Conservation (phyloP, 495 filamentous ascomycete genomes). For the Tuber indicum region DNA sequence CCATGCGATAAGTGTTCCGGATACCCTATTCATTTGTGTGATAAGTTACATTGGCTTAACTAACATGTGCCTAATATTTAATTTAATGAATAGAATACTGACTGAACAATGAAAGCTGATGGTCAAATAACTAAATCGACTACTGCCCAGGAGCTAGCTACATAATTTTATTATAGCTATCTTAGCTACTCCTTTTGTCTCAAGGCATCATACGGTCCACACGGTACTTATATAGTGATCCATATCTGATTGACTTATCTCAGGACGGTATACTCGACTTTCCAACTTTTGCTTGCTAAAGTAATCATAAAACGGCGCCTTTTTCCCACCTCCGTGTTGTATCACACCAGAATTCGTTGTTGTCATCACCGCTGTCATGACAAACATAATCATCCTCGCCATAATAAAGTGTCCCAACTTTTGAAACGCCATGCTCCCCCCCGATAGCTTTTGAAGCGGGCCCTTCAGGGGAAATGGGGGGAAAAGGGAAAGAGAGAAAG, state of each 20-base stretch:
- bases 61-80: neutral
- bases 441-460: neutral
- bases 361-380: neutral
- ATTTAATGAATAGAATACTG: neutral
- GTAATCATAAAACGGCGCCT: neutral
- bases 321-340: neutral
- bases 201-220: neutral
- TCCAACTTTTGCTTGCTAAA: neutral
- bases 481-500: neutral
- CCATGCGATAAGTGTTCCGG: neutral
- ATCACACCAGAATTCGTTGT: neutral
- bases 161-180: too few relatives aligned
- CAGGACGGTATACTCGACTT: neutral
- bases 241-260: neutral
- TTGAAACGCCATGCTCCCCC: neutral
- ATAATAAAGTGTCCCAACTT: neutral
- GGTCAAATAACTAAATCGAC: neutral
- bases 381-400: neutral
- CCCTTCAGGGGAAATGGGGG: neutral
- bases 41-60: neutral
- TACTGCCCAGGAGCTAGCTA: neutral
- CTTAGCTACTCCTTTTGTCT: neutral
- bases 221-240: neutral
- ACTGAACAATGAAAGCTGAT: neutral
- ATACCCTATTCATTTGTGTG: neutral